Base-by-base conservation (phyloP, 2,329 filamentous ascomycete species). In the Pyricularia pennisetigena region DNA sequence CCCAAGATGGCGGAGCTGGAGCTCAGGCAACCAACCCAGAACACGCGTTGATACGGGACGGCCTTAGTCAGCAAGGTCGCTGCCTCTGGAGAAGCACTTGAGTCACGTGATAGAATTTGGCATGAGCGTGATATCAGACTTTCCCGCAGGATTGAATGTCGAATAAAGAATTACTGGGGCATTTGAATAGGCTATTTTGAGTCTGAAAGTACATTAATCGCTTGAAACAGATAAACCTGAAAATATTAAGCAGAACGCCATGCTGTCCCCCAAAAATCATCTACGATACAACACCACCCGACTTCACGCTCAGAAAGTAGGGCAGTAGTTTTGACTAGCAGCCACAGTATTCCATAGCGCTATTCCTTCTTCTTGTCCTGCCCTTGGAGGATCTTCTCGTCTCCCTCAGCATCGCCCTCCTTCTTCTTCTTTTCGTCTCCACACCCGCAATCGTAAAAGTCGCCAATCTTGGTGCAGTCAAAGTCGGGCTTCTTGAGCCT, bases 391-490 rank as follows among this genome's bases (percentile, higher is more conserved):
- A 72, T 74, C 68, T 74, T 70, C 71, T 2, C 59, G 23, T 14
- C 59, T 20, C 24, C 72, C 74, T 65, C 73, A 71, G 14, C 23
- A 68, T 10, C 54, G 8, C 63, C 62, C 24, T 28, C 68, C 14
- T 66, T 66, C 69, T 74, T 74, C 71, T 82, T 79, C 71, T 82
- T 80, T 70, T 88, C 86, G n/a, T 90, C 88, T 16, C 86, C 88
- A 73, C 88, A 91, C 0, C 88, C 88, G 74, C 88, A 91, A 74
- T 91, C 88, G 77, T 90, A 91, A 74, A 89, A 88, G 73, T 90
- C 88, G 20, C 88, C 88, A 74, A 91, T 88, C 32, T 87, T 85
- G 69, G 81, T 85, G 73, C 88, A 91, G 76, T 90, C 86, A 72
- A 90, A 91, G 14, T 82, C 70, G 4, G 82, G 79, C 77, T 90